Evolutionary conservation across 2,329 filamentous ascomycete genomes (phyloP), one percentile per base, ranked within the genome.

Genomic region (Pseudopithomyces maydicus): DNA sequence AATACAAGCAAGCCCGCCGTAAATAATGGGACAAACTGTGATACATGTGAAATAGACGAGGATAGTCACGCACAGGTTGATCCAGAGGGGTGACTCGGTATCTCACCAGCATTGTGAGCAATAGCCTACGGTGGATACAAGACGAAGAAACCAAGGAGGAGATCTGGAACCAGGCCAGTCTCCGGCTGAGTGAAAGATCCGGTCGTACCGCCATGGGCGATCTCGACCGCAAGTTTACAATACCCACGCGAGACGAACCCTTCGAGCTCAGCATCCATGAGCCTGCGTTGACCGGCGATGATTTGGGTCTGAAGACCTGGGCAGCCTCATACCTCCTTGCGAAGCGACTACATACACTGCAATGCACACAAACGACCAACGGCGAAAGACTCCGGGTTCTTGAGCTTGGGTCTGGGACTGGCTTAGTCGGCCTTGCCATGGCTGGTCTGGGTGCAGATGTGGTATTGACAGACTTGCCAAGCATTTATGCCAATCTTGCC

Each of bases 291-390:
- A 96, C 91, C 0, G 90, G 90, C 6, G 94, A 97, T 74, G 90
- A 91, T 57, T 81, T 98, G 17, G 95, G 95, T 1, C 83, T 96
- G 74, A 98, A 99, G 76, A 99, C 95, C 0, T 98, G 95, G 95
- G 91, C 90, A 0, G 94, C 92, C 0, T 94, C 92, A 0, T 96
- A 92, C 70, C 84, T 96, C 2, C 86, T 98, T 4, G 90, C 94
- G 0, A 89, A 86, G 64, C 86, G 90, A 22, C 83, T 98, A 23
- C 69, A 70, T 46, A 60, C 57, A 2, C 70, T 83, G 15, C 35
- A 62, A 3, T 39, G 74, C 6, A 35, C 63, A 12, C 29, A 54
- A 1, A 3, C 22, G 14, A 44, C 17, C 15, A 35, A 22, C 15
- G 46, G 47, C 10, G n/a, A 54, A 6, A 61, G 54, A 22, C 45